phyloP scores from a whole-genome alignment of 257 asterid species.

The Euphrasia confusa region DNA sequence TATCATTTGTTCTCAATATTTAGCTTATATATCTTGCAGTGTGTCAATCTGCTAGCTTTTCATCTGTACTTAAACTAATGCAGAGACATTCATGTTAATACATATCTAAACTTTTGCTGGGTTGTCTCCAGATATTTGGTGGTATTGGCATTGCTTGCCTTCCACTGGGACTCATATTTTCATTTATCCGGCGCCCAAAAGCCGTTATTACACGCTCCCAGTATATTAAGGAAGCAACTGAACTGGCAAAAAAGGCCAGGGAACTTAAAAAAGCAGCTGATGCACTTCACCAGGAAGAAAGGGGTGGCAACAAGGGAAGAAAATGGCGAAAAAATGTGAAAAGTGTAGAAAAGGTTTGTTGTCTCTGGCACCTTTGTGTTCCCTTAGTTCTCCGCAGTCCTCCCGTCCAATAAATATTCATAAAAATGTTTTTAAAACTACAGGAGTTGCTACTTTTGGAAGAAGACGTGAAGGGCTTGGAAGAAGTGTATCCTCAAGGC shows the following conservation, averaged over 20 bases:
- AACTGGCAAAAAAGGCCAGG: constrained; percentile 85
- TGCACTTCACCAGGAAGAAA: constrained; percentile 97
- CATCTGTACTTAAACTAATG: constrained; percentile 10
- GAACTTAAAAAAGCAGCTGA: constrained; percentile 91
- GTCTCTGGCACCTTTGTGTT: constrained; percentile 2
- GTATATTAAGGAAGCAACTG: constrained; percentile 99
- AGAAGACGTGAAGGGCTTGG: constrained; percentile 90
- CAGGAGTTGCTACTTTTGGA: constrained; percentile 94
- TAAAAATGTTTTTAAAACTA: constrained; percentile 17
- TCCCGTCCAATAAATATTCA: constrained; percentile 15
- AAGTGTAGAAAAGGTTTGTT: constrained; percentile 77
- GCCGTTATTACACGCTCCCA: constrained; percentile 99
- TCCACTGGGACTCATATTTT: constrained; percentile 88
- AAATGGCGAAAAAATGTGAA: constrained; percentile 99
- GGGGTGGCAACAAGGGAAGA: constrained; percentile 85
- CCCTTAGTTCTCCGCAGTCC: neutral
- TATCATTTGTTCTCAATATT: constrained; percentile 13
- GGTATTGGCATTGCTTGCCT: constrained; percentile 99
- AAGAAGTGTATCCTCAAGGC: constrained; percentile 99
- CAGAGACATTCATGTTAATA: neutral
- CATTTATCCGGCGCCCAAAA: constrained; percentile 96
- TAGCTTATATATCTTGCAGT: neutral
- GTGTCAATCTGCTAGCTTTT: constrained; percentile 7
- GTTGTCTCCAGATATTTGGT: constrained; percentile 74
- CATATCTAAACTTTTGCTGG: constrained; percentile 17